phyloP scores from a whole-genome alignment of 768 basidiomycete genomes.

The Crepidotus variabilis region DNA sequence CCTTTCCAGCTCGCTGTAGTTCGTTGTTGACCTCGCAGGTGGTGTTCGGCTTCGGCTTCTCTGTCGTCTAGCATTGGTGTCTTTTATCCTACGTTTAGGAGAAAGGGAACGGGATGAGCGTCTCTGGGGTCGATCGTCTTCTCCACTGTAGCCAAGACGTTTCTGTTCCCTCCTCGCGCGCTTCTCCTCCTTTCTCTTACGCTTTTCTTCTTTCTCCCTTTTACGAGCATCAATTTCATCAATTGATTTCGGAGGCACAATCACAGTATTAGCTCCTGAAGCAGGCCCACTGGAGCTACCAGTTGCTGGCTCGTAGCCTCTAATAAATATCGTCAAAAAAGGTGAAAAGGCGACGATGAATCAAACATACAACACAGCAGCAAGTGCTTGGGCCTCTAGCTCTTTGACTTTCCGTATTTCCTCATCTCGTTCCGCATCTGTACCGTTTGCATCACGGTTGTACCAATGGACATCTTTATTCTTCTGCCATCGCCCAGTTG shows the following conservation, averaged over 20 bases:
- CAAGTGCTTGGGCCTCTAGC: slow-evolving; percentile 83
- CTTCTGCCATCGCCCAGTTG: slow-evolving; percentile 95
- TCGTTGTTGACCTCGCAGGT: slow-evolving; percentile 4
- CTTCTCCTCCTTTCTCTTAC: slow-evolving; percentile 51
- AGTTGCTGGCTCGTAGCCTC: slow-evolving; percentile 66
- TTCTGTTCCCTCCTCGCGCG: slow-evolving; percentile 51
- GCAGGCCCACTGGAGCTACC: slow-evolving; percentile 16
- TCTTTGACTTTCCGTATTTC: slow-evolving; percentile 85
- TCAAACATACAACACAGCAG: slow-evolving; percentile 65
- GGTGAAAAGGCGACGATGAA: not conserved
- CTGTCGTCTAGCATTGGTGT: slow-evolving; percentile 18
- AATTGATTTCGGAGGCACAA: slow-evolving; percentile 17
- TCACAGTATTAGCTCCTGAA: slow-evolving; percentile 21
- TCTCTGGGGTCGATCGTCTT: slow-evolving; percentile 12
- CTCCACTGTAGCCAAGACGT: slow-evolving; percentile 30
- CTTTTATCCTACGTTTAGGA: slow-evolving; percentile 26
- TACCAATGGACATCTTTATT: slow-evolving; percentile 98
- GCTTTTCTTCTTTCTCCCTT: slow-evolving; percentile 33
- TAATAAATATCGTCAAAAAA: slow-evolving; percentile 24
- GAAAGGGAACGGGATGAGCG: slow-evolving; percentile 22
- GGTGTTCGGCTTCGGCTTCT: slow-evolving; percentile 11
- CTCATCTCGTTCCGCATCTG: slow-evolving; percentile 49
- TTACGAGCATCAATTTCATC: slow-evolving; percentile 21
- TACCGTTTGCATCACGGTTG: slow-evolving; percentile 51
- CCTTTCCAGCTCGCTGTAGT: slow-evolving; percentile 19